Evolutionary conservation across 306 rosid genomes (phyloP), one percentile per base, ranked within the genome.

Genomic region (Inga oerstediana): DNA sequence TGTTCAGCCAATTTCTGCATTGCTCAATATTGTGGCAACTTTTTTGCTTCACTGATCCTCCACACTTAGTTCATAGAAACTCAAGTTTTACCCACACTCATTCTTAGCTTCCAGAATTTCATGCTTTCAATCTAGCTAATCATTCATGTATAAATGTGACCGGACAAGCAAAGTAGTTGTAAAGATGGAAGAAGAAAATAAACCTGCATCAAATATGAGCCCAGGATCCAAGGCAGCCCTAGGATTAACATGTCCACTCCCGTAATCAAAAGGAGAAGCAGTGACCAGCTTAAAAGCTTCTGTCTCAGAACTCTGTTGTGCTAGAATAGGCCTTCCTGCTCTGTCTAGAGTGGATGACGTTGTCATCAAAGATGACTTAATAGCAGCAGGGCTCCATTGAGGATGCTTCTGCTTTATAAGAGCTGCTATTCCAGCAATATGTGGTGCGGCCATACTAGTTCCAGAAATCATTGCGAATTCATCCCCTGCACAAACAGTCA

Each of bases 361-460:
- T 75, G 99, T 97, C 99, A 97, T 97, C 93, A 97, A 87, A 44
- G 98, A 92, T 61, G 99, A 97, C 88, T 97, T 97, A 69, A 97
- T 94, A 84, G 99, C 99, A 43, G 99, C 97, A 51, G 99, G 99
- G 91, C 99, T 97, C 99, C 99, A 97, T 39, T 87, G 90, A 30
- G 97, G 99, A 87, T 97, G 98, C 90, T 92, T 97, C 95, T 91
- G 94, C 91, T 97, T 97, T 86, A 97, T 76, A 52, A 97, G 98
- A 84, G 99, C 99, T 82, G 98, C 95, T 78, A 97, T 97, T 45
- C 99, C 99, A 34, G 99, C 98, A 85, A 97, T 97, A 88, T 97
- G 99, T 10, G 99, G 99, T 58, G 99, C 98, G 43, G 99, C 94
- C 99, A 97, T 97, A 88, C 99, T 97, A 34, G 99, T 97, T 89